Base-by-base conservation (phyloP, 257 asterid genomes). In the Verbascum thapsus region DNA sequence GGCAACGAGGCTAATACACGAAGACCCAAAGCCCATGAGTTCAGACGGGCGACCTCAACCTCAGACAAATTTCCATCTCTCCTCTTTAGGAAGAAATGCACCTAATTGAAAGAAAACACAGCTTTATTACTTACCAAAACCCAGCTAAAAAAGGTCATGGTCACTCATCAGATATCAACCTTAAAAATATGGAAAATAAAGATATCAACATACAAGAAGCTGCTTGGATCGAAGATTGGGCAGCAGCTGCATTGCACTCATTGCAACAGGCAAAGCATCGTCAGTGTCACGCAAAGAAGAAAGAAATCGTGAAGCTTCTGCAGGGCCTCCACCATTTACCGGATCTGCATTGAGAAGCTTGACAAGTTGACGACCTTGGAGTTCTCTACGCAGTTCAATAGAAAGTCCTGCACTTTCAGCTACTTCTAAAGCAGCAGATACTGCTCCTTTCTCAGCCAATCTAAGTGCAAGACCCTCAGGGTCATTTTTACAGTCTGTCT, bases 391-490 rank as follows among this genome's bases (percentile, higher is more conserved):
- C 77, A 92, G 76, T 69, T 87, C 97, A 70, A 87, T 79, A 58
- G 97, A 82, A 74, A 92, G 94, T 64, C 85, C 86, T 64, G 88
- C 97, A 85, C 91, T 85, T 82, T 92, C 97, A 32, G 99, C 95
- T 72, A 92, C 99, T 71, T 92, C 91, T 64, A 87, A 58, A 52
- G 99, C 96, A 73, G 90, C 94, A 74, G 99, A 89, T 55, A 92
- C 99, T 52, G 91, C 90, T 71, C 97, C 97, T 78, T 85, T 92
- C 80, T 86, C 99, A 9, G 99, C 99, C 85, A 92, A 79, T 72
- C 95, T 83, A 70, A 92, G 99, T 44, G 99, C 96, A 68, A 92
- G 90, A 61, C 97, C 99, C 75, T 92, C 99, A 9, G 99, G 96
- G 68, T 92, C 99, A 74, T 92, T 97, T 75, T 82, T 89, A 70